Conservation (phyloP, 306 rosid genomes). For the Trifolium subterraneum region DNA sequence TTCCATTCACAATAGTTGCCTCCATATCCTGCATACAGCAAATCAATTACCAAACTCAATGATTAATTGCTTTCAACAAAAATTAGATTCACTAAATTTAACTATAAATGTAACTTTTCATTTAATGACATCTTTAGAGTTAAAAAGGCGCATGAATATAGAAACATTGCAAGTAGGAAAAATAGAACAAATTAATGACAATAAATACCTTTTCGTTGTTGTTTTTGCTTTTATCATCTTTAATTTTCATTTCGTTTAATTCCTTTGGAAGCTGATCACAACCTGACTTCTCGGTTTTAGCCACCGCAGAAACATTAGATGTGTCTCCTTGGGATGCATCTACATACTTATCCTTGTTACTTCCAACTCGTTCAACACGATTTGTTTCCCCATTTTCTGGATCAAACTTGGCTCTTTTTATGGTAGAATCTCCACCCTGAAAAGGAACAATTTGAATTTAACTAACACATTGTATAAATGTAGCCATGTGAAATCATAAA, state of each 20-base stretch:
- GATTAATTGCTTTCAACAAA: slow-evolving; percentile 1
- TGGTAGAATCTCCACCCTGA: slow-evolving; percentile 69
- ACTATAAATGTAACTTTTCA: slow-evolving; percentile 21
- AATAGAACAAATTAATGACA: background rate
- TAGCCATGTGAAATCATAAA: background rate
- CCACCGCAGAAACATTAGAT: slow-evolving; percentile 44
- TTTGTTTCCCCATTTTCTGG: slow-evolving; percentile 51
- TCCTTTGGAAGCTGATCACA: slow-evolving; percentile 77
- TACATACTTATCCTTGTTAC: slow-evolving; percentile 47
- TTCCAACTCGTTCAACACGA: slow-evolving; percentile 40
- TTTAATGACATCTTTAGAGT: slow-evolving; percentile 9
- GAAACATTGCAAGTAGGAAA: slow-evolving; percentile 9
- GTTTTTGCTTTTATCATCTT: slow-evolving; percentile 61
- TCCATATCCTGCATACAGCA: slow-evolving; percentile 69
- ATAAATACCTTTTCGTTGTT: slow-evolving; percentile 69
- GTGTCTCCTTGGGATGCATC: slow-evolving; percentile 53
- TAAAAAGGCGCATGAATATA: background rate
- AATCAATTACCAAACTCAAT: slow-evolving; percentile 17
- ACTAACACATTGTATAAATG: background rate
- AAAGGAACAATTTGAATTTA: slow-evolving; percentile 8
- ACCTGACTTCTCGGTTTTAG: slow-evolving; percentile 60
- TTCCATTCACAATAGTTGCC: slow-evolving; percentile 67
- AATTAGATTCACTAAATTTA: background rate
- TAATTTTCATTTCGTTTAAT: slow-evolving; percentile 71
- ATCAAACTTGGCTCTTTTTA: slow-evolving; percentile 67